These are phyloP conservation scores for Sporothrix brunneoviolacea DNA, from an alignment of 2,329 filamentous ascomycete genomes.

Conservation along the genomic window DNA sequence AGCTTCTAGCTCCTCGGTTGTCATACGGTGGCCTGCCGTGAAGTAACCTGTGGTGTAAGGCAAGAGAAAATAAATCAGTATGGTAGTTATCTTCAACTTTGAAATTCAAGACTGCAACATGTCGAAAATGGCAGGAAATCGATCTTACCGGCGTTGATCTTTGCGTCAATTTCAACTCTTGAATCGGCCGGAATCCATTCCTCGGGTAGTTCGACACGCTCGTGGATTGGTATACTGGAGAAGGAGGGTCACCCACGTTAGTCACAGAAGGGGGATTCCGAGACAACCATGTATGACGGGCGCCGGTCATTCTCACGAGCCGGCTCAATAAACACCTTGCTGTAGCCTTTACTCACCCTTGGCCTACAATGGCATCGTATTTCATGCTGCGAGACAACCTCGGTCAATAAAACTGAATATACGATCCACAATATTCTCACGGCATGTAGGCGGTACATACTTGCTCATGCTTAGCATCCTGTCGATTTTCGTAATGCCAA, in stretches of 20 bases:
- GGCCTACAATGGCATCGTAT: slow-evolving; percentile 79
- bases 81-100: too few relatives aligned
- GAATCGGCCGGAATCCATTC: slow-evolving; percentile 92
- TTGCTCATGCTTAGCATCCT: slow-evolving; percentile 99
- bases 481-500: slow-evolving; percentile 97
- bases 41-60: slow-evolving; percentile 50
- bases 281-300: background rate
- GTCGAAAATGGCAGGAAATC: background rate
- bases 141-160: slow-evolving; percentile 86
- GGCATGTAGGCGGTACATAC: slow-evolving; percentile 45
- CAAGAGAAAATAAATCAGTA: background rate
- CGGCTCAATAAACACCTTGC: too few relatives aligned
- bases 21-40: slow-evolving; percentile 85
- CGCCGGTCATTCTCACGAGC: background rate
- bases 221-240: slow-evolving; percentile 69
- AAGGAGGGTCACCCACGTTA: background rate
- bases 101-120: too few relatives aligned
- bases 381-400: slow-evolving; percentile 59
- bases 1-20: slow-evolving; percentile 73
- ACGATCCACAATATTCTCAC: too few relatives aligned
- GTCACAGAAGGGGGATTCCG: background rate
- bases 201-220: slow-evolving; percentile 86
- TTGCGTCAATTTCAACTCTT: slow-evolving; percentile 96
- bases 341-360: slow-evolving; percentile 61
- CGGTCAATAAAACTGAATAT: background rate